Evolutionary conservation across 495 filamentous ascomycete genomes (phyloP), one percentile per base, ranked within the genome.

Genomic region (Chaetomidium leptoderma): DNA sequence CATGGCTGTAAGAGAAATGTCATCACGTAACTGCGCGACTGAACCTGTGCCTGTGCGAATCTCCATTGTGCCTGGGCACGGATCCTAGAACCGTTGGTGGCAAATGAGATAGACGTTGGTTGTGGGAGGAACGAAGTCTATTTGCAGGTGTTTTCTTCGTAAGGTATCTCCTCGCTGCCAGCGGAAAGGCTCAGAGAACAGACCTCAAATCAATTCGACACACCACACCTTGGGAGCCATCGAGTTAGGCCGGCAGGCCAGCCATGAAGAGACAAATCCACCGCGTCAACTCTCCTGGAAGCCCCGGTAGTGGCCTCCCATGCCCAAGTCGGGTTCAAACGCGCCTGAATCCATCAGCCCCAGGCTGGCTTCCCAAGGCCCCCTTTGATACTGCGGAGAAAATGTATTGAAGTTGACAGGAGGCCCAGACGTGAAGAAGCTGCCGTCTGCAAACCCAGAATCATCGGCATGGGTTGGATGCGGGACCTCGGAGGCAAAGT

Each of bases 381-480:
- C 24, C 7, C 49, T 48, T 4, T 55, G 19, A 24, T 54, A 60
- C 0, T 55, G 50, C 46, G 57, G 57, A 0, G 36, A 35, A 36
- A 60, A 55, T 1, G 42, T 36, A 19, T 42, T 53, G 17, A 54
- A 50, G 29, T 53, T 21, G 13, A 32, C 44, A 2, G 44, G 51
- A 26, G 57, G 50, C 10, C 13, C 48, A 13, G 57, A 42, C 11
- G 35, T 24, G 27, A 42, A 47, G 40, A 60, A 60, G 27, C 16
- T 40, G 24, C 11, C 50, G 2, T 48, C 57, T 14, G 16, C 37
- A 26, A 55, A 60, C 17, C 50, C 57, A 1, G 57, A 55, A 26
- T 55, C 57, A 9, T 54, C 48, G 11, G 48, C 42, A 19, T 40
- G 27, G 11, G 40, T 24, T 14, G 21, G 14, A 17, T 55, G 52